A percentile compares a stretch with the other conserved stretches of the same genome.
These are phyloP conservation scores for Pseudogymnoascus sp. DNA, from an alignment of 2,329 filamentous ascomycete genomes.

Conservation along the genomic window DNA sequence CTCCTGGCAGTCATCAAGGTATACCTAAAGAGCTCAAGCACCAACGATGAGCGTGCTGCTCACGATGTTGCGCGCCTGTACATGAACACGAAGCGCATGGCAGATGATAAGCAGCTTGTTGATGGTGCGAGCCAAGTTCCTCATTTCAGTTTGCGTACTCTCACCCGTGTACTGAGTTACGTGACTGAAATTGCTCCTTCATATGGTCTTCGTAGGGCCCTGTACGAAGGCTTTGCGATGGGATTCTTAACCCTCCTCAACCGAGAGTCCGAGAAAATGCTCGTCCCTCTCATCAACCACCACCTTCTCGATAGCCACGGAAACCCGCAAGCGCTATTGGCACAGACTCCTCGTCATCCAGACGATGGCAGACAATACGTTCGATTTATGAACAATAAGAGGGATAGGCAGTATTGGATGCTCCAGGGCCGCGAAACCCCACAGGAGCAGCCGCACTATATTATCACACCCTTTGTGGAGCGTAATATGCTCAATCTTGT, in stretches of 20 bases:
- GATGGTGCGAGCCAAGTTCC: slow-evolving; percentile 94
- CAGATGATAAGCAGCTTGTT: slow-evolving; percentile 75
- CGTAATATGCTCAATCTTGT: slow-evolving; percentile 92
- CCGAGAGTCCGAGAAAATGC: slow-evolving; percentile 68
- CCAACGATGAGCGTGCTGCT: slow-evolving; percentile 64
- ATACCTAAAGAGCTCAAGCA: slow-evolving; percentile 68
- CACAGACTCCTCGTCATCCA: slow-evolving; percentile 70
- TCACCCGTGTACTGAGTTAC: slow-evolving; percentile 85
- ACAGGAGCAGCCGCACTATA: slow-evolving; percentile 78
- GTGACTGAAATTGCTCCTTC: slow-evolving; percentile 75
- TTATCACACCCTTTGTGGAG: slow-evolving; percentile 92
- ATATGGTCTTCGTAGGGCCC: slow-evolving; percentile 76
- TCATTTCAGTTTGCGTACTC: slow-evolving; percentile 90
- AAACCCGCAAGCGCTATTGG: slow-evolving; percentile 65
- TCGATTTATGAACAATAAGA: slow-evolving; percentile 60
- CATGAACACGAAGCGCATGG: slow-evolving; percentile 74
- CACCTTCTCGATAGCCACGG: slow-evolving; percentile 67
- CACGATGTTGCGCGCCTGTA: slow-evolving; percentile 83
- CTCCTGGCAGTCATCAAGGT: slow-evolving; percentile 80
- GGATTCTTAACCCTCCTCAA: slow-evolving; percentile 89
- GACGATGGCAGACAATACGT: slow-evolving; percentile 72
- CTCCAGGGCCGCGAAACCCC: slow-evolving; percentile 62
- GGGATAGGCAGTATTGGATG: slow-evolving; percentile 78
- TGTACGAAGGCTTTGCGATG: slow-evolving; percentile 97
- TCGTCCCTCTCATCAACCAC: slow-evolving; percentile 73